These are phyloP conservation scores for Leptographium radiaticola DNA, from an alignment of 2,329 filamentous ascomycete species.

Conservation along the genomic window DNA sequence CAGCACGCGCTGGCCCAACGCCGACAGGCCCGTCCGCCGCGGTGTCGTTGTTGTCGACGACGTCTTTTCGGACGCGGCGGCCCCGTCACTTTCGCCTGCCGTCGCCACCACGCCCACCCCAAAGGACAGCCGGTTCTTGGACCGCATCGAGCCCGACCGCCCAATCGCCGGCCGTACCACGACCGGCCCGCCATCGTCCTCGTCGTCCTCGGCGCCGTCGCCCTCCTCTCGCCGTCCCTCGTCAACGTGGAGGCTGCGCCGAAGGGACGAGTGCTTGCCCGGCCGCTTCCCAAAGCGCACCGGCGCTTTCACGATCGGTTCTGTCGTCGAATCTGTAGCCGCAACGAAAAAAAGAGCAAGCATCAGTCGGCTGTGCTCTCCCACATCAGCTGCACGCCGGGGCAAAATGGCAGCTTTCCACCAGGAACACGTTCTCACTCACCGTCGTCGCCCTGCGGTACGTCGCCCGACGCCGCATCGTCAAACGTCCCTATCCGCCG, in stretches of 20 bases:
- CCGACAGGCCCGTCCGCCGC: slow-evolving; percentile 16
- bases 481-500: slow-evolving; percentile 64
- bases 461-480: slow-evolving; percentile 39
- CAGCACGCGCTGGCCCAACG: slow-evolving; percentile 19
- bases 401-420: slow-evolving; percentile 3
- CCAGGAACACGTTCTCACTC: slow-evolving; percentile 23
- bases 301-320: slow-evolving; percentile 20
- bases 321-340: slow-evolving; percentile 17
- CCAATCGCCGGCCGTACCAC: slow-evolving; percentile 35
- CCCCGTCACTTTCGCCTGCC: neutral
- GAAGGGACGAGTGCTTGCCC: slow-evolving; percentile 43
- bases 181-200: slow-evolving; percentile 31
- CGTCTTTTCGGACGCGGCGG: neutral
- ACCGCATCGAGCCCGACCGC: slow-evolving; percentile 35
- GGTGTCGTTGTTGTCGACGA: neutral
- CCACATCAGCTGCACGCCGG: slow-evolving; percentile 13
- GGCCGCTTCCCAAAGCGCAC: slow-evolving; percentile 39
- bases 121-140: slow-evolving; percentile 62
- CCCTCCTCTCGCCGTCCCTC: slow-evolving; percentile 18
- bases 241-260: slow-evolving; percentile 39
- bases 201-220: slow-evolving; percentile 15
- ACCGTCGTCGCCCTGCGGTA: slow-evolving; percentile 13
- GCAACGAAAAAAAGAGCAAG: slow-evolving; percentile 7
- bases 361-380: slow-evolving; percentile 18
- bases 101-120: slow-evolving; percentile 40